These are phyloP conservation scores for Porodaedalea pini DNA, from an alignment of 1,284 basidiomycete species.

Conservation along the genomic window DNA sequence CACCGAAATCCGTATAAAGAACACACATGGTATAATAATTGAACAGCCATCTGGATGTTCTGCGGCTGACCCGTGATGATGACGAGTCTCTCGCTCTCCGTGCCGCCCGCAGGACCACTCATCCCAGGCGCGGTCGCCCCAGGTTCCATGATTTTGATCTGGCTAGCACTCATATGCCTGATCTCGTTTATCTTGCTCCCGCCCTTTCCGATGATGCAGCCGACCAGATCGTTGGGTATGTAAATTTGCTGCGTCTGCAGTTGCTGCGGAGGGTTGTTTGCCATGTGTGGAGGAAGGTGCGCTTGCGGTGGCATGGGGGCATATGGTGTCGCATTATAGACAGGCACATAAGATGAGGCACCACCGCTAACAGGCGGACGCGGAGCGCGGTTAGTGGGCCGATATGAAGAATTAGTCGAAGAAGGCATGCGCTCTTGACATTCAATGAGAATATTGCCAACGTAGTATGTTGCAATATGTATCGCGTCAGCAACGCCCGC, in stretches of 20 bases:
- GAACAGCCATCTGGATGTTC: constrained; percentile 96
- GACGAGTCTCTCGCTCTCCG: constrained; percentile 84
- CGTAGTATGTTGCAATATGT: constrained; percentile 99
- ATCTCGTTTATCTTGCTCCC: constrained; percentile 99
- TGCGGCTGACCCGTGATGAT: constrained; percentile 92
- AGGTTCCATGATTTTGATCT: constrained; percentile 99
- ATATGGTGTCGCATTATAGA: constrained; percentile 51
- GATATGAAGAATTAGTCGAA: constrained; percentile 55
- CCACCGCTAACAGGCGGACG: constrained; percentile 45
- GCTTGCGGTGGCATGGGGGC: constrained; percentile 33
- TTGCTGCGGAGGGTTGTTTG: constrained; percentile 46
- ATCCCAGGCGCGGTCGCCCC: constrained; percentile 69
- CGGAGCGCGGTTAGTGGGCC: constrained; percentile 50
- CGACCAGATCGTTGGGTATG: constrained; percentile 97
- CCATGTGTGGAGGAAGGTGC: constrained; percentile 30
- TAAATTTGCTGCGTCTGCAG: constrained; percentile 97
- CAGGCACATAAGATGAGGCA: constrained; percentile 66
- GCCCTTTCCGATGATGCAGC: constrained; percentile 98
- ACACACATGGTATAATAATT: constrained; percentile 86
- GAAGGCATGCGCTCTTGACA: constrained; percentile 85
- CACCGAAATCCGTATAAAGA: constrained; percentile 2
- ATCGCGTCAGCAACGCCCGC: constrained; percentile 99
- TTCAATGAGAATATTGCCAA: constrained; percentile 95
- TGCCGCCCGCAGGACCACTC: constrained; percentile 66
- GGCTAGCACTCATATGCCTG: constrained; percentile 87